Conservation (phyloP, 495 filamentous ascomycete genomes). For the Lophiotrema nucula region DNA sequence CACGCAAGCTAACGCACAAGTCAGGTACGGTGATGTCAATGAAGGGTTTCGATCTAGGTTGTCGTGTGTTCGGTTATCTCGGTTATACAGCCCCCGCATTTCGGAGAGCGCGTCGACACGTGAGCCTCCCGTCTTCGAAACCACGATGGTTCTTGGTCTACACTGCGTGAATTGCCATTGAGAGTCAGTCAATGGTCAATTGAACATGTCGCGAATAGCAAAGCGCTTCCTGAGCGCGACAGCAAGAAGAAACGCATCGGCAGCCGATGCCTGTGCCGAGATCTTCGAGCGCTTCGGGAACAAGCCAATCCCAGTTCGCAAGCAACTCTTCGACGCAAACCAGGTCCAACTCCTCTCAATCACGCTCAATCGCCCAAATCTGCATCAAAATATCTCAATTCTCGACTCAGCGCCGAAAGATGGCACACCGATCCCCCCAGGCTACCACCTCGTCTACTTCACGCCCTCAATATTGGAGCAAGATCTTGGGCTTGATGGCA, state of each 20-base stretch:
- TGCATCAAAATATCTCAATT: neutral
- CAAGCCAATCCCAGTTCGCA: constrained; percentile 19
- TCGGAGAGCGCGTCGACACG: neutral
- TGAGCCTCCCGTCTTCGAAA: neutral
- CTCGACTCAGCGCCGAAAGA: neutral
- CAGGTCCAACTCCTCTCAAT: constrained; percentile 16
- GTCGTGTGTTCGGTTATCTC: constrained; percentile 2
- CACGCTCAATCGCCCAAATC: constrained; percentile 8
- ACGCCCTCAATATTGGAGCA: constrained; percentile 16
- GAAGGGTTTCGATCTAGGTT: too few relatives aligned
- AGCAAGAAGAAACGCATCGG: neutral
- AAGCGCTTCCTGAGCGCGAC: neutral
- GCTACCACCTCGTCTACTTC: constrained; percentile 33
- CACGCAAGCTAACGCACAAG: too few relatives aligned
- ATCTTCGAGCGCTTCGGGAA: constrained; percentile 20
- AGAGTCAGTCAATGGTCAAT: neutral
- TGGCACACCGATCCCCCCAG: constrained; percentile 27
- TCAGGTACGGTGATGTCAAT: too few relatives aligned
- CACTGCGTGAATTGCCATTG: too few relatives aligned
- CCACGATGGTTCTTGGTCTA: too few relatives aligned
- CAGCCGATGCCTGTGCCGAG: constrained; percentile 17
- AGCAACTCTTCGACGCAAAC: constrained; percentile 25
- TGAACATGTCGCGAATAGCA: neutral
- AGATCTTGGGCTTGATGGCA: constrained; percentile 65
- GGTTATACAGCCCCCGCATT: constrained; percentile 4